A percentile compares a stretch with the other conserved stretches of the same genome.
Conservation (phyloP, 345 rosid genomes). For the Melaleuca alternifolia region DNA sequence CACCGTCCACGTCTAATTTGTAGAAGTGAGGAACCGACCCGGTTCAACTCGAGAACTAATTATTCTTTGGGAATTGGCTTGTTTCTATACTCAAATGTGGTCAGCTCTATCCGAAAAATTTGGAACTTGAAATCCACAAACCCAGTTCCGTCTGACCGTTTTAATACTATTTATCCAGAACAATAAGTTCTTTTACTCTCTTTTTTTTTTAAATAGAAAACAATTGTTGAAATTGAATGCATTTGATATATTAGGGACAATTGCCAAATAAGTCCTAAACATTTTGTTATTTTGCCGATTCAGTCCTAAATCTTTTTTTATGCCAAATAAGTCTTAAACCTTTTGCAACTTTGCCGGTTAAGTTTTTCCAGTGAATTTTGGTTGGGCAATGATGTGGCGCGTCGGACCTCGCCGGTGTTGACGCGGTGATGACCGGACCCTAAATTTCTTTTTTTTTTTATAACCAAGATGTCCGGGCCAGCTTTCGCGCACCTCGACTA, state of each 20-base stretch:
- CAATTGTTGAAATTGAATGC: background rate
- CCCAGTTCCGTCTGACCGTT: fast-evolving
- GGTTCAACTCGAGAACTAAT: background rate
- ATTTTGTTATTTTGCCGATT: no score
- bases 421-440: no score
- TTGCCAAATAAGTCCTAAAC: no score
- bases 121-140: background rate
- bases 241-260: background rate
- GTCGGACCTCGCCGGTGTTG: no score
- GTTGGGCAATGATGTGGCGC: no score
- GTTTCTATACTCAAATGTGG: background rate
- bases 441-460: no score
- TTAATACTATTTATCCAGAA: background rate
- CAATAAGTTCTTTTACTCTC: fast-evolving
- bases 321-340: no score
- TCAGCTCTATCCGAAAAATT: background rate
- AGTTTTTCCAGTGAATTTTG: no score
- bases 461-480: no score
- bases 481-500: no score
- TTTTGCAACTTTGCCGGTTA: no score
- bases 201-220: background rate
- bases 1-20: background rate
- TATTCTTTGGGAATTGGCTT: background rate
- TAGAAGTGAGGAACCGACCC: fast-evolving
- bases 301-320: no score